Conservation (phyloP, 2,329 filamentous ascomycete genomes). For the Hymenoscyphus albidus region DNA sequence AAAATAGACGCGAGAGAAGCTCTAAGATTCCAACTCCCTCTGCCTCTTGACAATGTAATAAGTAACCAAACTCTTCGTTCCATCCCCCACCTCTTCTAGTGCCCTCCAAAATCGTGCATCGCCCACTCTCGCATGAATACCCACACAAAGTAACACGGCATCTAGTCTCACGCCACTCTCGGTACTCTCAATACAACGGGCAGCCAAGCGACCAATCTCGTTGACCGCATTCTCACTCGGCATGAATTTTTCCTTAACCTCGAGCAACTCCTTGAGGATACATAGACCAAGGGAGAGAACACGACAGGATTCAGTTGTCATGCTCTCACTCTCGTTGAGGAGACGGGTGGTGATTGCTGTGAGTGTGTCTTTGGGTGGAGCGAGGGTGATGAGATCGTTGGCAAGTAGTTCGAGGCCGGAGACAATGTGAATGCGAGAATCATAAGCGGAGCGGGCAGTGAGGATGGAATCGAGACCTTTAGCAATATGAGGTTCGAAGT, state of each 20-base stretch:
- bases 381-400: slow-evolving; percentile 65
- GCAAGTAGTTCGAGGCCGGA: slow-evolving; percentile 70
- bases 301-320: slow-evolving; percentile 45
- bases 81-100: slow-evolving; percentile 62
- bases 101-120: slow-evolving; percentile 64
- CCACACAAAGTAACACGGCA: slow-evolving; percentile 74
- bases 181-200: slow-evolving; percentile 55
- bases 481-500: slow-evolving; percentile 64
- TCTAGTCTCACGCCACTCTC: slow-evolving; percentile 67
- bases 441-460: slow-evolving; percentile 60
- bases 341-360: slow-evolving; percentile 51
- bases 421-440: slow-evolving; percentile 67
- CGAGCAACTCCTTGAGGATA: slow-evolving; percentile 56
- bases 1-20: too few species aligned
- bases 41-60: slow-evolving; percentile 76
- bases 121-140: slow-evolving; percentile 60
- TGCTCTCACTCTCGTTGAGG: slow-evolving; percentile 37
- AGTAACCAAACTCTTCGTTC: slow-evolving; percentile 71
- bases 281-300: slow-evolving; percentile 61
- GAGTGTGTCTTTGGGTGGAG: slow-evolving; percentile 58
- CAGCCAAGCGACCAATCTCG: slow-evolving; percentile 48
- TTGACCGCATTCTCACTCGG: slow-evolving; percentile 49
- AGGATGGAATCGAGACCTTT: slow-evolving; percentile 65
- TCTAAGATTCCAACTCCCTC: slow-evolving; percentile 42
- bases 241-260: slow-evolving; percentile 41